A percentile compares a stretch with the other conserved stretches of the same genome.
Conservation (phyloP, 2,329 filamentous ascomycete species). For the Coniochaeta pulveracea region DNA sequence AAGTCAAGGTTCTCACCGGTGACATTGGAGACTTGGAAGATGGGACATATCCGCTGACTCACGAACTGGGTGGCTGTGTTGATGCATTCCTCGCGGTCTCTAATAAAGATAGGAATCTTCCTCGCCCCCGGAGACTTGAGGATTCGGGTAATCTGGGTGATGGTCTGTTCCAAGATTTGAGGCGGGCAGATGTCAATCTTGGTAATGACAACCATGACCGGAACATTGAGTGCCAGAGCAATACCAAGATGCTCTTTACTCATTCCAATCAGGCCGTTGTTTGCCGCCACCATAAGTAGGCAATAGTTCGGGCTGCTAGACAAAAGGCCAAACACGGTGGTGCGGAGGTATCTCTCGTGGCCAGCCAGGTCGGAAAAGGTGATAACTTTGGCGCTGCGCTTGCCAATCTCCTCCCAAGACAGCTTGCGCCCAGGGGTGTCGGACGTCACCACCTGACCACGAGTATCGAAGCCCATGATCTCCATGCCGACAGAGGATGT, state of each 20-base stretch:
- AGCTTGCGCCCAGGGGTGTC: slow-evolving; percentile 71
- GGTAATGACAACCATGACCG: slow-evolving; percentile 94
- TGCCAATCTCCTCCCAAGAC: slow-evolving; percentile 96
- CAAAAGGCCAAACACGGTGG: slow-evolving; percentile 89
- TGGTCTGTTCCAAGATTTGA: slow-evolving; percentile 87
- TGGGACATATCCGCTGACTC: slow-evolving; percentile 85
- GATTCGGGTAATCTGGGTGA: slow-evolving; percentile 84
- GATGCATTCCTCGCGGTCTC: slow-evolving; percentile 80
- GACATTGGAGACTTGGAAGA: slow-evolving; percentile 97
- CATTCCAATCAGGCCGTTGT: slow-evolving; percentile 96
- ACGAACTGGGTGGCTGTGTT: slow-evolving; percentile 95
- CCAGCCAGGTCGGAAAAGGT: slow-evolving; percentile 92
- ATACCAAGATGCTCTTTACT: slow-evolving; percentile 96
- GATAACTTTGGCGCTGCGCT: slow-evolving; percentile 90
- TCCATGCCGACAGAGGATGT: slow-evolving; percentile 98
- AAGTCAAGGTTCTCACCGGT: slow-evolving; percentile 85
- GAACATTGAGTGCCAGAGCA: slow-evolving; percentile 86
- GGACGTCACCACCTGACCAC: slow-evolving; percentile 71
- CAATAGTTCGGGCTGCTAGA: slow-evolving; percentile 97
- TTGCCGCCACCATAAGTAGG: slow-evolving; percentile 94
- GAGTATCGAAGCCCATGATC: slow-evolving; percentile 92
- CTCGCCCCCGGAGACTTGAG: slow-evolving; percentile 86
- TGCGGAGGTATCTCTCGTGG: slow-evolving; percentile 89
- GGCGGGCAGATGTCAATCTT: slow-evolving; percentile 98
- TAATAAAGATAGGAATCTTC: slow-evolving; percentile 95